Evolutionary conservation across 148 eudicot genomes (phyloP).

Genomic region (Rhododendron simsii): DNA sequence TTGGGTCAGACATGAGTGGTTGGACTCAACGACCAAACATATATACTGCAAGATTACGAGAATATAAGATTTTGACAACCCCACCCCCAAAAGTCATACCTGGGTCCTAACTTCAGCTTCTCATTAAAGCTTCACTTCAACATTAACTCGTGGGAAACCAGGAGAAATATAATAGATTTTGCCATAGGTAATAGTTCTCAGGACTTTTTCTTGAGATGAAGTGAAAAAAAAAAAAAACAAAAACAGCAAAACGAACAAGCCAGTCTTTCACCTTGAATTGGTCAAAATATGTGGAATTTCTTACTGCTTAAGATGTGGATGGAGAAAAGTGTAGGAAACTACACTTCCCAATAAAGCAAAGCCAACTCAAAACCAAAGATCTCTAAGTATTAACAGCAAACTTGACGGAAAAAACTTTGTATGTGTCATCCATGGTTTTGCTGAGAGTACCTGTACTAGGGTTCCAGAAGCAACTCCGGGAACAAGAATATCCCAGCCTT

Average conservation of each 20-base stretch:
- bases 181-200: neutral
- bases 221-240: neutral
- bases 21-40: neutral
- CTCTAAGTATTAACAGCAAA: neutral
- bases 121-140: constrained; percentile 2
- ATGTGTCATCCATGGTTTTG: neutral
- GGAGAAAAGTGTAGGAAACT: neutral
- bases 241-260: neutral
- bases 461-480: constrained; percentile 83
- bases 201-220: neutral
- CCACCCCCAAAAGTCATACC: neutral
- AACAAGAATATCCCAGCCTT: constrained; percentile 98
- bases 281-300: neutral
- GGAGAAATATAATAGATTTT: neutral
- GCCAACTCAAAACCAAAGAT: neutral
- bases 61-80: neutral
- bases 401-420: neutral
- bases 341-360: neutral
- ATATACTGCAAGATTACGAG: neutral
- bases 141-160: neutral
- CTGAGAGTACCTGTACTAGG: constrained; percentile 58
- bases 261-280: neutral
- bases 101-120: neutral
- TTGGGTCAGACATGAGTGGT: neutral
- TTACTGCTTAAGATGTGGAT: neutral